Base-by-base conservation (phyloP, 805 yeast genomes). In the Wickerhamomyces alni region DNA sequence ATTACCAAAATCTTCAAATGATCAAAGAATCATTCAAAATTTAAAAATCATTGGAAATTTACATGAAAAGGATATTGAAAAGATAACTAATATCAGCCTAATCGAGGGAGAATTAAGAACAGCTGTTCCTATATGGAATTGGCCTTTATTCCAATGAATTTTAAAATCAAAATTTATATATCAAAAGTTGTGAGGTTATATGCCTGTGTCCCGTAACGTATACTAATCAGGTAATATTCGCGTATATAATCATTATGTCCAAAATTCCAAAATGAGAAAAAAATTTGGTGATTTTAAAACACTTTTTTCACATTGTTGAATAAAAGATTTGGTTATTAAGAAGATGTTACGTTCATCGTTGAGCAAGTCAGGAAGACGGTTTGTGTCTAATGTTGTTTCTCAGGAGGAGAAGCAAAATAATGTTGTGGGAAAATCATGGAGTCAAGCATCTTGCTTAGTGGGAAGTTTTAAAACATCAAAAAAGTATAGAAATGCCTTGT, bases 1-100 rank as follows among this genome's bases (percentile, higher is more conserved):
- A 11, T 54, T 73, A 41, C 77, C 77, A 39, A 73, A 74, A 51
- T 70, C 75, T 18, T 65, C 65, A 26, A 64, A 63, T 31, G 59
- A 65, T 10, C 47, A 52, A 3, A 69, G 77, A 66, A 62, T 72
- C 39, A 58, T 47, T 8, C 49, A 62, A 12, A 65, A 65, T 47
- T 43, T 57, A 16, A 33, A 34, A 18, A 30, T 28, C 5, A 40
- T 43, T 16, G 46, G n/a, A n/a, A n/a, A 40, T 2, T 29, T 43
- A 32, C 25, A 40, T 21, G 46, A 63, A 15, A 49, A 50, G 3
- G 49, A 51, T 17, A 50, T 67, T 16, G 40, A 37, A 32, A 46
- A 52, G 19, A 37, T 62, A 11, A 47, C 60, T 1, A 54, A 56
- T 39, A 38, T 39, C 13, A 40, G 44, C 19, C 36, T 36, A n/a